Conservation (phyloP, 352 stramenopile species). For the Phytophthora niederhauseri region DNA sequence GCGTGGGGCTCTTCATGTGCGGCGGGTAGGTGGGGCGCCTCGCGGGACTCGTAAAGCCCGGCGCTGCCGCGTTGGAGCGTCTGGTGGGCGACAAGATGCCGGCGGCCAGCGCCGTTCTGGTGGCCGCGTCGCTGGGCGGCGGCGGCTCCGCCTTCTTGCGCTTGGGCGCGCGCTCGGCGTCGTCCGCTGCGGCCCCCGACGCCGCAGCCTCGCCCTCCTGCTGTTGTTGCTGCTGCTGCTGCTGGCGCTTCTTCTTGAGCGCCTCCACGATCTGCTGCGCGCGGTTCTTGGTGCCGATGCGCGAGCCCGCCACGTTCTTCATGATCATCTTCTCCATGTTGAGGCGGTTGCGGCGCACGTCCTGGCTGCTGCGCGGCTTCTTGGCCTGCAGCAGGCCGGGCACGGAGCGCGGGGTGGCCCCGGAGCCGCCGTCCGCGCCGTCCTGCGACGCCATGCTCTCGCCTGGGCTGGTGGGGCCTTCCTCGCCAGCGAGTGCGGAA, state of each 20-base stretch:
- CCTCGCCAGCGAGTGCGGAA: not conserved
- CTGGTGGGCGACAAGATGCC: conserved; percentile 37
- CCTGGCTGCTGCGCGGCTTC: conserved; percentile 41
- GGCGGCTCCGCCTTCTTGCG: conserved; percentile 30
- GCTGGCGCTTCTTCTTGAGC: conserved; percentile 68
- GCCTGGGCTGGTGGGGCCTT: not conserved
- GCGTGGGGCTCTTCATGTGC: conserved; percentile 31
- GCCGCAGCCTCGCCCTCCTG: conserved; percentile 41
- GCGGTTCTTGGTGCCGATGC: conserved; percentile 73
- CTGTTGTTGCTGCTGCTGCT: conserved; percentile 47
- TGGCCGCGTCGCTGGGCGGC: conserved; percentile 8
- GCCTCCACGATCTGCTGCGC: conserved; percentile 74
- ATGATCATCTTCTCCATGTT: conserved; percentile 92
- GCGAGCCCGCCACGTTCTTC: conserved; percentile 71
- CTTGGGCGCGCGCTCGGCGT: conserved; percentile 31
- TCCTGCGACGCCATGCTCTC: conserved; percentile 26
- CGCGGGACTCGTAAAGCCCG: conserved; percentile 31
- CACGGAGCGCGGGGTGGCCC: conserved; percentile 5
- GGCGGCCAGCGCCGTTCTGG: conserved; percentile 15
- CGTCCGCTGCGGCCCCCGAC: conserved; percentile 3
- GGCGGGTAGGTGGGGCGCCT: conserved; percentile 18
- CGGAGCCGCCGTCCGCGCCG: conserved; percentile 5
- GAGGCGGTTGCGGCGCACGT: conserved; percentile 63
- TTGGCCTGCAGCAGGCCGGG: conserved; percentile 14
- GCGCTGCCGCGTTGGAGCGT: conserved; percentile 5